phyloP scores from a whole-genome alignment of 208 protist genomes.

The Balamuthia mandrillaris region DNA sequence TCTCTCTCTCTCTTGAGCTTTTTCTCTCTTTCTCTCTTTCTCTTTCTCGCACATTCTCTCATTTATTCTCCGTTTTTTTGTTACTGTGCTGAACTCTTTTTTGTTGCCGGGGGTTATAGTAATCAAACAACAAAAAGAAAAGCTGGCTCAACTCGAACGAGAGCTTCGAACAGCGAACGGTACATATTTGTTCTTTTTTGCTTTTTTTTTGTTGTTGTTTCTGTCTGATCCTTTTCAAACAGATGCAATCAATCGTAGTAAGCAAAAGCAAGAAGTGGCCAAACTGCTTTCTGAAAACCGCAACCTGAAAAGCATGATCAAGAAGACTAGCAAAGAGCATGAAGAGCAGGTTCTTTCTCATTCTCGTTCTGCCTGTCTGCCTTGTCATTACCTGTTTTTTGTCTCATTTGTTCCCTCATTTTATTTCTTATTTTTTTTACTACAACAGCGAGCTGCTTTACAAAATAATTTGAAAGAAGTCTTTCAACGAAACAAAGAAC shows the following conservation, averaged over 20 bases:
- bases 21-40: neutral
- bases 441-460: too few species aligned
- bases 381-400: neutral
- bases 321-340: neutral
- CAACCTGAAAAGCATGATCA: neutral
- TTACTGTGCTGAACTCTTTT: neutral
- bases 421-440: too few species aligned
- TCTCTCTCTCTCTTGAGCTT: too few species aligned
- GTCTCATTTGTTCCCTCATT: neutral
- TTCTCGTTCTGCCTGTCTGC: neutral
- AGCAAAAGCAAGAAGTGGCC: neutral
- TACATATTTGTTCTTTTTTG: neutral
- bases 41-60: neutral
- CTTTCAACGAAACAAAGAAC: too few species aligned
- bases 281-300: neutral
- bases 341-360: neutral
- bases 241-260: neutral
- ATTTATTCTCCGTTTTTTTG: neutral
- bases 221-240: neutral
- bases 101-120: neutral
- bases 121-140: neutral
- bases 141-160: neutral
- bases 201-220: neutral
- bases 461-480: too few species aligned
- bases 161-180: neutral